A percentile compares a stretch with the other conserved stretches of the same genome.
phyloP scores from a whole-genome alignment of 1,284 basidiomycete genomes.

The Meira miltonrushii region DNA sequence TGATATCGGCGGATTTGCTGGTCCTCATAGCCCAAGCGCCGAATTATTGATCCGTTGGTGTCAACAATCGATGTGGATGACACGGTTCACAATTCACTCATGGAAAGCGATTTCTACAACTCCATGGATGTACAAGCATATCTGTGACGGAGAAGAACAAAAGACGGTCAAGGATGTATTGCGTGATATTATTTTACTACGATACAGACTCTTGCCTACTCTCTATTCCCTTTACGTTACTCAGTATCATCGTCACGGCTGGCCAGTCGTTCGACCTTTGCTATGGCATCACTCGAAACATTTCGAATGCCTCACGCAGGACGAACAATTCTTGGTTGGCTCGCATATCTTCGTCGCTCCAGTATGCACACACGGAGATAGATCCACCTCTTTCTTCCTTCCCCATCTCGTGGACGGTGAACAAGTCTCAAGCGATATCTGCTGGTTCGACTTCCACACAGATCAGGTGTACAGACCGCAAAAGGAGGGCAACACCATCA shows the following conservation, averaged over 20 bases:
- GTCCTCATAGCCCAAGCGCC: slow-evolving; percentile 21
- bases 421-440: slow-evolving; percentile 6
- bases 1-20: slow-evolving; percentile 29
- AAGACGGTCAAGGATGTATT: slow-evolving; percentile 4
- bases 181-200: slow-evolving; percentile 8
- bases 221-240: slow-evolving; percentile 26
- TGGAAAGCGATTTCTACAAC: slow-evolving; percentile 29
- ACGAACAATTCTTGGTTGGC: slow-evolving; percentile 28
- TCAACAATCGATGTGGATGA: slow-evolving; percentile 23
- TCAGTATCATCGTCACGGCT: slow-evolving; percentile 22
- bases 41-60: slow-evolving; percentile 27
- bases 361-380: slow-evolving; percentile 12
- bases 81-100: slow-evolving; percentile 24
- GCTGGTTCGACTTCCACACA: slow-evolving; percentile 21
- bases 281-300: slow-evolving; percentile 24
- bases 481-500: slow-evolving; percentile 10
- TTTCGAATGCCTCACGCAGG: slow-evolving; percentile 17
- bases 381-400: slow-evolving; percentile 12
- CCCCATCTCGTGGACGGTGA: slow-evolving; percentile 13
- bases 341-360: slow-evolving; percentile 25
- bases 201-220: slow-evolving; percentile 23
- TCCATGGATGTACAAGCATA: slow-evolving; percentile 23
- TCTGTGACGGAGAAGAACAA: slow-evolving; percentile 9
- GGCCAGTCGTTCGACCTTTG: slow-evolving; percentile 25
- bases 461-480: slow-evolving; percentile 12